Evolutionary conservation across 192 early-diverging fungal species (phyloP).

Genomic region (Coemansia sp.): DNA sequence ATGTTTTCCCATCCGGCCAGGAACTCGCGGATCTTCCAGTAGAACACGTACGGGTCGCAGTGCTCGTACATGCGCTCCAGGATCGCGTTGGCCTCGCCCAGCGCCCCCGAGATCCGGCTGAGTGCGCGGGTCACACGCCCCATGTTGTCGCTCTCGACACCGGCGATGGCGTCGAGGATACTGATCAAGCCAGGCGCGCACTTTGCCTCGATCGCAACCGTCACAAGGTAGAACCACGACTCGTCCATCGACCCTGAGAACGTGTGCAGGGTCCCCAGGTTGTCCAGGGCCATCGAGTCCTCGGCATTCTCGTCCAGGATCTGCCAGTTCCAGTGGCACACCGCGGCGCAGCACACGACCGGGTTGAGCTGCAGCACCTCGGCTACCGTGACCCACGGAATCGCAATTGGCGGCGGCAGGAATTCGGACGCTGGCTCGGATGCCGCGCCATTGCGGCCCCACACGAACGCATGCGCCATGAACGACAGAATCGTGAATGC

Average conservation of each 20-base stretch:
- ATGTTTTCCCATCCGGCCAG: slow-evolving; percentile 91
- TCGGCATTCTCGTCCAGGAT: slow-evolving; percentile 70
- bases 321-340: slow-evolving; percentile 90
- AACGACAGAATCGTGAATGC: slow-evolving; percentile 87
- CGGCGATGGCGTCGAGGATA: slow-evolving; percentile 67
- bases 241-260: slow-evolving; percentile 90
- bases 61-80: slow-evolving; percentile 86
- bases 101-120: slow-evolving; percentile 55
- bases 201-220: slow-evolving; percentile 81
- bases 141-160: slow-evolving; percentile 58
- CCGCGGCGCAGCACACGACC: slow-evolving; percentile 81
- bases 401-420: slow-evolving; percentile 74
- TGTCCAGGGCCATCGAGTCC: slow-evolving; percentile 69
- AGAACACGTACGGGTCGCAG: slow-evolving; percentile 94
- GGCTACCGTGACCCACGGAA: slow-evolving; percentile 80
- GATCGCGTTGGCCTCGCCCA: slow-evolving; percentile 57
- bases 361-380: slow-evolving; percentile 80
- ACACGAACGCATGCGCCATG: slow-evolving; percentile 88
- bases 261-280: slow-evolving; percentile 79
- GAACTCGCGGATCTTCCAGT: slow-evolving; percentile 88
- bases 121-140: slow-evolving; percentile 55
- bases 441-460: slow-evolving; percentile 77
- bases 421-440: slow-evolving; percentile 60
- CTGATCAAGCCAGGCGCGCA: slow-evolving; percentile 68
- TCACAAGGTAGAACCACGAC: slow-evolving; percentile 96